These are phyloP conservation scores for Elongisporangium prolatum DNA, from an alignment of 352 stramenopile species.

Conservation along the genomic window DNA sequence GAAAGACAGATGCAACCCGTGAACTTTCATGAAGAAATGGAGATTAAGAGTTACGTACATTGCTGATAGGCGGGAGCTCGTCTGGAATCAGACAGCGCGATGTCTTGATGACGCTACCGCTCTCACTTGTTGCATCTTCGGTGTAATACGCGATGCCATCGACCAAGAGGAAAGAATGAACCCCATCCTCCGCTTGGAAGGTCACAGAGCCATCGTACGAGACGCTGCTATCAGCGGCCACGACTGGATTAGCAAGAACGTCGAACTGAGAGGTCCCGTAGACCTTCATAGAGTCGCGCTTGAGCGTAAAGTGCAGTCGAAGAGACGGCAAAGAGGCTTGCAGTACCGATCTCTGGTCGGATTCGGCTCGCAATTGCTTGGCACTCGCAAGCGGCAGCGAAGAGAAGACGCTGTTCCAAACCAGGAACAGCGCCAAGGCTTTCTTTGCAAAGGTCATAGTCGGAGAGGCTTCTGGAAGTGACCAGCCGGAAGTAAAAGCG, in stretches of 20 bases:
- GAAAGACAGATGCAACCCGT: not conserved
- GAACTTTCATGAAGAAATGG: not conserved
- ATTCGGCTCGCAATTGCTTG: not conserved
- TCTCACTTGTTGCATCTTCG: not conserved
- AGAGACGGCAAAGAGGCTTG: conserved; percentile 17
- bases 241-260: conserved; percentile 29
- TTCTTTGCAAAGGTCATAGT: not conserved
- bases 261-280: conserved; percentile 25
- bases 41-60: not conserved
- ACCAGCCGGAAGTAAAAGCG: not conserved
- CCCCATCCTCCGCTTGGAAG: conserved; percentile 15
- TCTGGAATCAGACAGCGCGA: not conserved
- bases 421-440: not conserved
- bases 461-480: not conserved
- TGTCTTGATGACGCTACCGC: not conserved
- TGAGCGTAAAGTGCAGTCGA: conserved; percentile 34
- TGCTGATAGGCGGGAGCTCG: not conserved
- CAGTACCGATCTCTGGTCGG: not conserved
- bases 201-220: conserved; percentile 28
- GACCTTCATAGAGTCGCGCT: conserved; percentile 31
- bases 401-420: not conserved
- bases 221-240: conserved; percentile 16
- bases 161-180: conserved; percentile 24
- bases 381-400: too few species aligned
- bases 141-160: conserved; percentile 26